Conservation (phyloP, 768 basidiomycete species). For the Cantharellus anzutake region DNA sequence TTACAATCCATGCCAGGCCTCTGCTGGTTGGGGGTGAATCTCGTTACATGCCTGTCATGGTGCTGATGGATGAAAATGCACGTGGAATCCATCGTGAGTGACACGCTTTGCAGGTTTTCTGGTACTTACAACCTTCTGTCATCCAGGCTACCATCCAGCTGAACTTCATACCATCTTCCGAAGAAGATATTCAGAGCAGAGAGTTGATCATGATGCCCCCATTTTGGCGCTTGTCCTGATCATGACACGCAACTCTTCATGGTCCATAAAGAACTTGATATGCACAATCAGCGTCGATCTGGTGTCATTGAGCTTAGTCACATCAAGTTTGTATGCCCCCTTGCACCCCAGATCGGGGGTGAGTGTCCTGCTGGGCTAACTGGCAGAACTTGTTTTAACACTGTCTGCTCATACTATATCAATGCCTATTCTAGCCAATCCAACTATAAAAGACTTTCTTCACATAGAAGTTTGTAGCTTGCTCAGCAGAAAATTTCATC, state of each 20-base stretch:
- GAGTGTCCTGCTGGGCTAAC: neutral
- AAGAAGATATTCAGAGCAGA: too few relatives aligned
- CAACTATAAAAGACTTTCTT: neutral
- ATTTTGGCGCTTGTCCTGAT: neutral
- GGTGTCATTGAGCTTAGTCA: neutral
- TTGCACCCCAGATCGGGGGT: neutral
- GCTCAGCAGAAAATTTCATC: too few relatives aligned
- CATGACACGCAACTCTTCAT: neutral
- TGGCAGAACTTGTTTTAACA: neutral
- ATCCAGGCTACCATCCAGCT: neutral
- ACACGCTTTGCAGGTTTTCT: neutral
- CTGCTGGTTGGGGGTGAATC: too few relatives aligned
- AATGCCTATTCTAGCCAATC: neutral
- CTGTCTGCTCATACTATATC: neutral
- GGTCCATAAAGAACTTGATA: neutral
- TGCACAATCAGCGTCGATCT: neutral
- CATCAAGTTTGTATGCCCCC: neutral
- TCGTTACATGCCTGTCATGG: too few relatives aligned
- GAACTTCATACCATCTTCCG: neutral
- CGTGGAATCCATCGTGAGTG: neutral
- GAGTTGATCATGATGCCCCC: neutral
- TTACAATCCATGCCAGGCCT: neutral
- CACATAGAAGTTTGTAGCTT: too few relatives aligned
- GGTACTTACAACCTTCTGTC: neutral
- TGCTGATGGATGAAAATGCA: neutral